Base-by-base conservation (phyloP, 345 rosid species). In the Populus deltoides region DNA sequence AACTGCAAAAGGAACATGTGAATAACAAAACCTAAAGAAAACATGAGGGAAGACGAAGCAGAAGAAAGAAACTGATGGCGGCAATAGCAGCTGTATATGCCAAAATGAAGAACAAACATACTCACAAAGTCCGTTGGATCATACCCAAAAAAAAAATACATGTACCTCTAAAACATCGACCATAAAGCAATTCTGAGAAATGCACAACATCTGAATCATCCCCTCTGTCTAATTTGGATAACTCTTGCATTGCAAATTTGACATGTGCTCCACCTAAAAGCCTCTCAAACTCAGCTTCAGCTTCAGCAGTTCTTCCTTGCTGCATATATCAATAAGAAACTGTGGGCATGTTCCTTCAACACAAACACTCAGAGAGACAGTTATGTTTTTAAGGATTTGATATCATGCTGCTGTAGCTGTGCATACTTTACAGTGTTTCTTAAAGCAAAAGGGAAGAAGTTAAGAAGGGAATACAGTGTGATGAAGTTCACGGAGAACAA, bases 1-100 rank as follows among this genome's bases (percentile, higher is more conserved):
- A 89, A 93, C 97, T 96, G 98, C 99, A 96, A 94, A 92, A 93
- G 89, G 86, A 92, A 88, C 83, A 78, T 71, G 83, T 90, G 88
- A 91, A 92, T 89, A 90, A 86, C 85, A 86, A 89, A 88, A 88
- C 85, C 87, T 78, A 81, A 72, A 74, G 77, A 78, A 79, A 82
- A 75, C 43, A 85, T 51, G 62, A 25, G 69, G 27, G 70, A 76
- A 65, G 24, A 70, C 71, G 25, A 77, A 47, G 36, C 45, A 57
- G 63, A n/a, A 33, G 31, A 25, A 45, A 80, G 38, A 69, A 78
- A 35, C 53, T 13, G 16, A 71, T 25, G 73, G 72, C 35, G 71
- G 53, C 18, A 70, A 47, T 24, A 66, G 72, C 76, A 70, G 70
- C 73, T 39, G 70, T 75, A 70, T 74, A 75, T 17, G 63, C 51